A percentile compares a stretch with the other conserved stretches of the same genome.
Conservation (phyloP, 73 alveolate species). For the Paramecium bursaria region DNA sequence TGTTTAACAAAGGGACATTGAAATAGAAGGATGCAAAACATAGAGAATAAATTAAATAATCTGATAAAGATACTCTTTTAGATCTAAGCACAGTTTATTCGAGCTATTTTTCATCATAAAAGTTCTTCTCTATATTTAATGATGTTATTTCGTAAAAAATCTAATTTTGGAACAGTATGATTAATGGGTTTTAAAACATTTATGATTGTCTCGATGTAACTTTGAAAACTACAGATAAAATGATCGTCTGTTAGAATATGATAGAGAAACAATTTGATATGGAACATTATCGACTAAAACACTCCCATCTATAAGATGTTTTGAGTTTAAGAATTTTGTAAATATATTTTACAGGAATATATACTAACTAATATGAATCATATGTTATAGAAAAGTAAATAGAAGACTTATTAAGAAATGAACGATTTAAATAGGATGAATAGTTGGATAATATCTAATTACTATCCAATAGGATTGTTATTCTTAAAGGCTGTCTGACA, state of each 20-base stretch:
- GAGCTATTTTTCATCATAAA: no score
- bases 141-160: no score
- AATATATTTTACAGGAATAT: slow-evolving; percentile 12
- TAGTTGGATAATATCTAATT: slow-evolving; percentile 1
- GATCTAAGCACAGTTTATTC: no score
- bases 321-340: slow-evolving; percentile 8
- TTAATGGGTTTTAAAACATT: background rate
- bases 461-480: slow-evolving; percentile 1
- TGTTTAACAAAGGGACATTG: no score
- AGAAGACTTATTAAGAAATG: slow-evolving; percentile 20
- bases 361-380: background rate
- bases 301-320: background rate
- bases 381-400: slow-evolving; percentile 3
- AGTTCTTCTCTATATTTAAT: no score
- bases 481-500: slow-evolving; percentile 5
- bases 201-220: background rate
- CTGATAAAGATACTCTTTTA: no score
- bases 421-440: slow-evolving; percentile 33
- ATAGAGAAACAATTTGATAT: background rate
- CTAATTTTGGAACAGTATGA: slow-evolving; percentile 6
- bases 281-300: background rate
- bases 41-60: no score
- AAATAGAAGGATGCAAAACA: no score
- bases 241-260: background rate
- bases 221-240: background rate